Conservation (phyloP, 306 rosid species). For the Fragaria vesca region DNA sequence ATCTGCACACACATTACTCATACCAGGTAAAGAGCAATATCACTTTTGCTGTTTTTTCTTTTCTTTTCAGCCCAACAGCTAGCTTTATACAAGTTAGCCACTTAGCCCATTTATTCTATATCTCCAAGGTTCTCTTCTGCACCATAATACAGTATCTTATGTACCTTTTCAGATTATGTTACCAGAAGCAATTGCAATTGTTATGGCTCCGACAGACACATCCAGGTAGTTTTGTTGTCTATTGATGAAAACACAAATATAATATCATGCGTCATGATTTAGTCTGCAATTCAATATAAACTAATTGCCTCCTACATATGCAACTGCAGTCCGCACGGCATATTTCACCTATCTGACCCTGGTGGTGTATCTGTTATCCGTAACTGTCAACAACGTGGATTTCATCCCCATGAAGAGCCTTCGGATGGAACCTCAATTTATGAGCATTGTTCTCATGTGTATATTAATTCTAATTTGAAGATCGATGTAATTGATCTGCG, state of each 20-base stretch:
- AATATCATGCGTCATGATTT: not conserved
- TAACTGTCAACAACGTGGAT: slow-evolving; percentile 89
- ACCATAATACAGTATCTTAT: slow-evolving; percentile 10
- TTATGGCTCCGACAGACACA: slow-evolving; percentile 97
- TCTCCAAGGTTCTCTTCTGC: slow-evolving; percentile 4
- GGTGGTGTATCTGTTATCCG: slow-evolving; percentile 88
- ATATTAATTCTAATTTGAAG: slow-evolving; percentile 65
- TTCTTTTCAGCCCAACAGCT: not conserved
- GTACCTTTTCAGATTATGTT: slow-evolving; percentile 73
- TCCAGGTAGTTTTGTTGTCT: slow-evolving; percentile 46
- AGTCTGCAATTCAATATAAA: not conserved
- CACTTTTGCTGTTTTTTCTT: slow-evolving; percentile 10
- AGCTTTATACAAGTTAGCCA: not conserved
- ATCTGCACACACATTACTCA: slow-evolving; percentile 97
- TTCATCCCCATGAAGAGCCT: slow-evolving; percentile 99
- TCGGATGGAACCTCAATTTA: slow-evolving; percentile 78
- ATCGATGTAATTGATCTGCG: slow-evolving; percentile 85
- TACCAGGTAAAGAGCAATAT: slow-evolving; percentile 71
- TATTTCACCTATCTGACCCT: slow-evolving; percentile 95
- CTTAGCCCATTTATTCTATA: not conserved
- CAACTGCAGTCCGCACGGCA: slow-evolving; percentile 88
- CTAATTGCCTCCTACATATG: slow-evolving; percentile 29
- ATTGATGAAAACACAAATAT: not conserved
- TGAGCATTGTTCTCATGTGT: slow-evolving; percentile 98
- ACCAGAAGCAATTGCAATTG: slow-evolving; percentile 97